These are phyloP conservation scores for Epichloe coenophiala DNA, from an alignment of 2,329 filamentous ascomycete species.

Conservation along the genomic window DNA sequence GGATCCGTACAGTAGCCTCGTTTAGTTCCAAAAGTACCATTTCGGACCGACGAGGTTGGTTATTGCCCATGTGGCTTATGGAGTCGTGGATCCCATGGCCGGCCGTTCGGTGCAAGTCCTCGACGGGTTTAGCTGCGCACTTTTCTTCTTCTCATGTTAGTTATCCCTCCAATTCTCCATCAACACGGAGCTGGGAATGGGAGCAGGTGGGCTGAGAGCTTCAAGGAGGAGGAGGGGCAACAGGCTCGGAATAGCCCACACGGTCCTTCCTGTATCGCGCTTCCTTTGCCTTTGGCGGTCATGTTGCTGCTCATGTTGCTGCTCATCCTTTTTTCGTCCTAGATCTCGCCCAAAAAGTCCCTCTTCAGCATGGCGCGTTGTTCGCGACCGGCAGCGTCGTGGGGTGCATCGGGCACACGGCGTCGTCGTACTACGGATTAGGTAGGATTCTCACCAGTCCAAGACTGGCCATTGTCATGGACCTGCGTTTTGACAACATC, in stretches of 20 bases:
- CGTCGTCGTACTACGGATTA: constrained; percentile 6
- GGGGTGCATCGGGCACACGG: constrained; percentile 13
- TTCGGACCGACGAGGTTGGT: neutral
- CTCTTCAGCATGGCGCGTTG: neutral
- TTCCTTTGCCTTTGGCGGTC: neutral
- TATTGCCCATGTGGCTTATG: neutral
- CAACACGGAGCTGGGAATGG: no score
- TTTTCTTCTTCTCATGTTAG: no score
- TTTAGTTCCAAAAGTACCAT: neutral
- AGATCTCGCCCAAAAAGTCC: neutral
- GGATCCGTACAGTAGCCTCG: neutral
- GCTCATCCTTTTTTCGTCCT: no score
- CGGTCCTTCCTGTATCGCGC: neutral
- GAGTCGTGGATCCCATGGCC: neutral
- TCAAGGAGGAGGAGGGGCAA: no score
- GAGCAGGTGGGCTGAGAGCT: no score
- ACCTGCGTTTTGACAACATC: neutral
- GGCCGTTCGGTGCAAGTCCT: neutral
- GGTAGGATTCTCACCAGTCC: no score
- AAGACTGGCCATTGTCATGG: neutral
- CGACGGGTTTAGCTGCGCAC: neutral
- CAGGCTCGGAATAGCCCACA: no score
- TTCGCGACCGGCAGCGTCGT: constrained; percentile 15
- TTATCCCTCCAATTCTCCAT: no score
- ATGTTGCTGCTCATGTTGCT: no score